Conservation (phyloP, 1,139 yeast genomes). For the Scheffersomyces lignicola region DNA sequence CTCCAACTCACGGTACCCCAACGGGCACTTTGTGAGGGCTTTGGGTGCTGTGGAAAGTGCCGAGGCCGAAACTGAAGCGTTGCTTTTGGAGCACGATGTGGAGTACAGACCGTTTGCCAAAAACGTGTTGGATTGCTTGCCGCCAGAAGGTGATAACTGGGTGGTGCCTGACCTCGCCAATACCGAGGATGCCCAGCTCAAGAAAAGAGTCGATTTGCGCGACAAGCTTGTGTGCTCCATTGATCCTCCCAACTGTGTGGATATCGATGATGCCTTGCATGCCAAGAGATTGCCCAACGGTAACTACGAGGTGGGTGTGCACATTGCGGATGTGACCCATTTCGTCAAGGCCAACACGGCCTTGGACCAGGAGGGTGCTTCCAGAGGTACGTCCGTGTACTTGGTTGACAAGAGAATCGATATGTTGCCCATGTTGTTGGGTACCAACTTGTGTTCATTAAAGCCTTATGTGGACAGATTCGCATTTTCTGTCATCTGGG, state of each 20-base stretch:
- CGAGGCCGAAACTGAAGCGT: constrained; percentile 95
- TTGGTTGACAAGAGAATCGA: constrained; percentile 98
- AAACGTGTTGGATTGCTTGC: constrained; percentile 88
- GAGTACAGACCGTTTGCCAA: constrained; percentile 95
- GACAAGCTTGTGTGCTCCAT: constrained; percentile 90
- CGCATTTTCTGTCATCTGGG: constrained; percentile 97
- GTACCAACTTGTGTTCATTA: constrained; percentile 94
- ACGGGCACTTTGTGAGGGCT: constrained; percentile 90
- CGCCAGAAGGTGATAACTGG: constrained; percentile 93
- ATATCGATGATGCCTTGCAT: constrained; percentile 97
- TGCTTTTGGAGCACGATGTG: constrained; percentile 90
- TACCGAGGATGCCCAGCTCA: constrained; percentile 59
- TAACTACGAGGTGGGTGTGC: constrained; percentile 95
- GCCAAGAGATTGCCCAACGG: constrained; percentile 86
- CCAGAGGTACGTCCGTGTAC: constrained; percentile 96
- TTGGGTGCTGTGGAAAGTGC: constrained; percentile 90
- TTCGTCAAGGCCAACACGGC: constrained; percentile 94
- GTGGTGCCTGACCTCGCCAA: constrained; percentile 67
- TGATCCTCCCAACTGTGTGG: constrained; percentile 98
- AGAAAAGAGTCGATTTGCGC: constrained; percentile 78
- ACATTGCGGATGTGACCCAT: constrained; percentile 98
- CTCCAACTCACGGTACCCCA: constrained; percentile 76
- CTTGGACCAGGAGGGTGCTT: constrained; percentile 92
- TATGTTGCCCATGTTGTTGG: constrained; percentile 94
- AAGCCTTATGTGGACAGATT: constrained; percentile 94